Conservation (phyloP, 2,329 filamentous ascomycete genomes). For the Talaromyces amestolkiae region DNA sequence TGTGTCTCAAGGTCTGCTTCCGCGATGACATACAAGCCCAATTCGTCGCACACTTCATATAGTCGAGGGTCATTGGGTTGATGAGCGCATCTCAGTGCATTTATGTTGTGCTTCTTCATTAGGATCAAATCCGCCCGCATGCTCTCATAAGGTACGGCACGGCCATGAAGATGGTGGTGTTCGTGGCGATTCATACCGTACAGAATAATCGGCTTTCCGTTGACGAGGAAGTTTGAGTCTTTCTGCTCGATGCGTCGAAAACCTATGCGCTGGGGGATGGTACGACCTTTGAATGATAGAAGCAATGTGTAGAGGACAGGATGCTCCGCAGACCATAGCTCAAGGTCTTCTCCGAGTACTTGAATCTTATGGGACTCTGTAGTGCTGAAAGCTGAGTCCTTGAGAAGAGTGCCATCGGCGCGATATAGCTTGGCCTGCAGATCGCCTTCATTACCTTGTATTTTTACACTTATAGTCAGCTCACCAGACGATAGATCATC, state of each 20-base stretch:
- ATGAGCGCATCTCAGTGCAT: slow-evolving; percentile 67
- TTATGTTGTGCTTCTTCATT: slow-evolving; percentile 71
- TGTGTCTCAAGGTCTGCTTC: slow-evolving; percentile 41
- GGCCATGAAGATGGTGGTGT: slow-evolving; percentile 63
- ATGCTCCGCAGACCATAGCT: slow-evolving; percentile 68
- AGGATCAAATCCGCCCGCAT: slow-evolving; percentile 61
- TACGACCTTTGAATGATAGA: slow-evolving; percentile 29
- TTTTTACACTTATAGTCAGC: slow-evolving; percentile 49
- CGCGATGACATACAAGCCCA: slow-evolving; percentile 38
- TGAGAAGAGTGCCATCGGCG: slow-evolving; percentile 20
- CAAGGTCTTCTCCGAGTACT: slow-evolving; percentile 51
- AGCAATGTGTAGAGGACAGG: slow-evolving; percentile 58
- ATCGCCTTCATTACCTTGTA: slow-evolving; percentile 53
- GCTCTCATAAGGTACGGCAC: slow-evolving; percentile 62
- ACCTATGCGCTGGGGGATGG: slow-evolving; percentile 55
- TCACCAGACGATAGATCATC: slow-evolving; percentile 3
- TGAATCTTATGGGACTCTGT: slow-evolving; percentile 24
- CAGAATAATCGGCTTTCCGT: slow-evolving; percentile 60
- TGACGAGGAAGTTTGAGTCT: slow-evolving; percentile 55
- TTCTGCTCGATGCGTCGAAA: slow-evolving; percentile 62
- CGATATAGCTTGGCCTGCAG: slow-evolving; percentile 32
- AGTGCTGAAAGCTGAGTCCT: not conserved
- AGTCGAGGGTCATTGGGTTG: slow-evolving; percentile 53
- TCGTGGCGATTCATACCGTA: slow-evolving; percentile 70
- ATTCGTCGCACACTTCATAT: slow-evolving; percentile 34